Evolutionary conservation across 2,329 filamentous ascomycete species (phyloP).

Genomic region (Fragosphaeria purpurea): DNA sequence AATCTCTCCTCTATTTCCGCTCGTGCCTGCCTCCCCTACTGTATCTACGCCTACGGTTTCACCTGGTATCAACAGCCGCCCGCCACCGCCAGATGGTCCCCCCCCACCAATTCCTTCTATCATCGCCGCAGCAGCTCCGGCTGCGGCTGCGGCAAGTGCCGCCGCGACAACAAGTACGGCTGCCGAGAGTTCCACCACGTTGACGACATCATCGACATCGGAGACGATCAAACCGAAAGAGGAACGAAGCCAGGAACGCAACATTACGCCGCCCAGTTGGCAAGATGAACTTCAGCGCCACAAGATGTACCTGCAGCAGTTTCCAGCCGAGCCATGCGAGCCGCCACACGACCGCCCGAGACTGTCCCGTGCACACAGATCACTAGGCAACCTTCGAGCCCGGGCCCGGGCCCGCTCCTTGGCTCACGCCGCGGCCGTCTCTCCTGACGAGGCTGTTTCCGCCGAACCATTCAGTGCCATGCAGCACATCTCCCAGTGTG

Average conservation of each 20-base stretch:
- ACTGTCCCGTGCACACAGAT: conserved; percentile 7
- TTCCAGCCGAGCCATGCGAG: conserved; percentile 1
- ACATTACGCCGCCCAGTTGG: background rate
- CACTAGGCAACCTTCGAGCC: conserved; percentile 11
- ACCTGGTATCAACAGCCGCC: background rate
- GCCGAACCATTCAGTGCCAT: too few species aligned
- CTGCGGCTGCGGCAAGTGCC: too few species aligned
- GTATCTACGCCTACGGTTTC: background rate
- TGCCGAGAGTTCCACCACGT: background rate
- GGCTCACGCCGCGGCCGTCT: too few species aligned
- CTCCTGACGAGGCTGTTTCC: too few species aligned
- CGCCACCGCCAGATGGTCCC: background rate
- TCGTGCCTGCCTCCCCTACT: background rate
- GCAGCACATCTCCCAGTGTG: too few species aligned
- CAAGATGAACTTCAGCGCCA: conserved; percentile 8
- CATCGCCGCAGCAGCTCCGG: too few species aligned
- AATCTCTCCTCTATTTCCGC: conserved; percentile 3
- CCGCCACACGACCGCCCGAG: background rate
- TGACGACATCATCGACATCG: background rate
- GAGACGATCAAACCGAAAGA: background rate
- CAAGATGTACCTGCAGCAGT: conserved; percentile 8
- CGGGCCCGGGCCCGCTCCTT: background rate
- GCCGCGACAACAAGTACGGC: too few species aligned
- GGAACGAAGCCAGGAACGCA: too few species aligned
- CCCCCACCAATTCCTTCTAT: conserved; percentile 5